phyloP scores from a whole-genome alignment of 805 yeast species.

The Saccharomyces cerevisiae region DNA sequence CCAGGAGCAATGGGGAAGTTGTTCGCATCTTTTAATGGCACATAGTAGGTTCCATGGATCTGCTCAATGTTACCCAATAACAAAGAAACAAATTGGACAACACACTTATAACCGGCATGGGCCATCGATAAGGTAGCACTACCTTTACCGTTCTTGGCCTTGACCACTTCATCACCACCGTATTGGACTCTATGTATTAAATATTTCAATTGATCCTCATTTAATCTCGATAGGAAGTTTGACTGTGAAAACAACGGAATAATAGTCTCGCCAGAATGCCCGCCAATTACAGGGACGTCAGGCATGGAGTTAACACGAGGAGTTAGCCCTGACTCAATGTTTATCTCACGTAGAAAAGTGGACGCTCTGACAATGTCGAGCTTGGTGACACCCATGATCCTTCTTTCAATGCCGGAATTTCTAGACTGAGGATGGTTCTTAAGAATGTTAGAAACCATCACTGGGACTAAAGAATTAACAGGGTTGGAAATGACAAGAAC shows the following conservation, averaged over 20 bases:
- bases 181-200: conserved; percentile 86
- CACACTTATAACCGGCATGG: conserved; percentile 79
- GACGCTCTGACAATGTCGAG: conserved; percentile 78
- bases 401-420: conserved; percentile 61
- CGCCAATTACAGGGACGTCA: conserved; percentile 74
- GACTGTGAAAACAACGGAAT: conserved; percentile 67
- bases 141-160: conserved; percentile 91
- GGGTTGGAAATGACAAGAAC: conserved; percentile 86
- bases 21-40: conserved; percentile 40
- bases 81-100: conserved; percentile 38
- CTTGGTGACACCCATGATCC: conserved; percentile 82
- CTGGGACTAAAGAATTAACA: conserved; percentile 87
- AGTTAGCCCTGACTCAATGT: conserved; percentile 20
- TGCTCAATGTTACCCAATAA: conserved; percentile 29
- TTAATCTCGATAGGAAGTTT: conserved; percentile 18
- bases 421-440: conserved; percentile 35
- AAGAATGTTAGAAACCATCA: conserved; percentile 66
- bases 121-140: conserved; percentile 97
- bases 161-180: conserved; percentile 94
- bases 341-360: conserved; percentile 59
- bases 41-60: conserved; percentile 45
- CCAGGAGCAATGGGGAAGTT: conserved; percentile 36
- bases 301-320: conserved; percentile 40
- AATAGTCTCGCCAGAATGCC: conserved; percentile 92
- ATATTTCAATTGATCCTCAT: conserved; percentile 38